These are phyloP conservation scores for Punctularia strigosozonata DNA, from an alignment of 768 basidiomycete genomes.

Conservation along the genomic window DNA sequence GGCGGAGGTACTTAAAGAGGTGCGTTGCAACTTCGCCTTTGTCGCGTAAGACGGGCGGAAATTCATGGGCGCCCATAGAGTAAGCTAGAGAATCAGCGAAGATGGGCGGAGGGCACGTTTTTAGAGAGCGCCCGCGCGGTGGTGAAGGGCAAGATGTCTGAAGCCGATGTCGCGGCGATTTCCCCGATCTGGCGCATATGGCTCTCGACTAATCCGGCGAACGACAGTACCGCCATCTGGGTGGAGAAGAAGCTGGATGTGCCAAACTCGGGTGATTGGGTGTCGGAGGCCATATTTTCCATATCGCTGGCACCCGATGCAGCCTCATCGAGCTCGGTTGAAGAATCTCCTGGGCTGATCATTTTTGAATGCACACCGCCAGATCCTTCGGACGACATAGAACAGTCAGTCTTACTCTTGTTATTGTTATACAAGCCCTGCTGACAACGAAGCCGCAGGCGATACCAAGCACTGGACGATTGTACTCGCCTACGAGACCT, in stretches of 20 bases:
- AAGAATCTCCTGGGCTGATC: slow-evolving; percentile 48
- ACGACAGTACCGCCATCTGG: slow-evolving; percentile 73
- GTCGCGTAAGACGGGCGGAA: too few relatives aligned
- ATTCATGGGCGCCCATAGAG: slow-evolving; percentile 32
- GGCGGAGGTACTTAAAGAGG: slow-evolving; percentile 57
- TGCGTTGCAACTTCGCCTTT: slow-evolving; percentile 19
- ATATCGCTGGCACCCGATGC: slow-evolving; percentile 33
- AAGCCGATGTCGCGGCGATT: too few relatives aligned
- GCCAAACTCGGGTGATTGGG: slow-evolving; percentile 52
- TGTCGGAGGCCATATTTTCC: slow-evolving; percentile 44
- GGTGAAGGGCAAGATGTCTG: slow-evolving; percentile 19
- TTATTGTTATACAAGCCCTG: not conserved
- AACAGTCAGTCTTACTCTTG: slow-evolving; percentile 34
- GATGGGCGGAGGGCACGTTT: slow-evolving; percentile 71
- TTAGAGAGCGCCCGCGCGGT: slow-evolving; percentile 32
- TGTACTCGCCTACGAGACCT: slow-evolving; percentile 60
- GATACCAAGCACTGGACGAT: slow-evolving; percentile 63
- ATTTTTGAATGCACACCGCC: slow-evolving; percentile 67
- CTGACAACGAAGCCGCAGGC: slow-evolving; percentile 25
- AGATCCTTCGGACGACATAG: slow-evolving; percentile 50
- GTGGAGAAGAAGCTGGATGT: slow-evolving; percentile 66
- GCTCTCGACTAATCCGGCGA: slow-evolving; percentile 66
- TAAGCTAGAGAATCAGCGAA: slow-evolving; percentile 53
- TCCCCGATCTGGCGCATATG: slow-evolving; percentile 45
- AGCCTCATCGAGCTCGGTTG: slow-evolving; percentile 11